Evolutionary conservation across 192 early-diverging fungal genomes (phyloP).

Genomic region (Glomus cerebriforme): DNA sequence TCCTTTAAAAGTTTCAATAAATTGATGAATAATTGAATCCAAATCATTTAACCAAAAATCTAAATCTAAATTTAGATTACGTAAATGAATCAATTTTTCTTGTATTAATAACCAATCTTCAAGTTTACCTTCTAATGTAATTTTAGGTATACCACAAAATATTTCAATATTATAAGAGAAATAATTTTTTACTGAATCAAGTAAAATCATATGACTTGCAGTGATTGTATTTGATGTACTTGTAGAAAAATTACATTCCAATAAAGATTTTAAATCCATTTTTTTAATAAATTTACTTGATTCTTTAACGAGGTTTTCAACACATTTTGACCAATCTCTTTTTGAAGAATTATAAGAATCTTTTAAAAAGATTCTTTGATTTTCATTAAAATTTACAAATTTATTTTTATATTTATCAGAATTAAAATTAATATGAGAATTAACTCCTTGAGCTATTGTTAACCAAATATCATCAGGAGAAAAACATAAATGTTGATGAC

Average conservation of each 20-base stretch:
- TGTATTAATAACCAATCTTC: slow-evolving; percentile 1
- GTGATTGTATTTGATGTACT: neutral
- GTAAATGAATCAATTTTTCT: slow-evolving; percentile 5
- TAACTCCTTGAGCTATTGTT: slow-evolving; percentile 25
- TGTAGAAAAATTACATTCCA: slow-evolving; percentile 17
- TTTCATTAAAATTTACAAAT: neutral
- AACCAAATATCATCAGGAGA: slow-evolving; percentile 15
- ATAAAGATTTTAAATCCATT: neutral
- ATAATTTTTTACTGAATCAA: slow-evolving; percentile 3
- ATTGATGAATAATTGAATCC: slow-evolving; percentile 6
- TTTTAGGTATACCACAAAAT: slow-evolving; percentile 23
- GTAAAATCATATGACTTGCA: slow-evolving; percentile 15
- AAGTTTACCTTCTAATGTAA: slow-evolving; percentile 1
- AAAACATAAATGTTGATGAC: slow-evolving; percentile 18
- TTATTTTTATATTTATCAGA: neutral
- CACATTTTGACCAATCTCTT: slow-evolving; percentile 18
- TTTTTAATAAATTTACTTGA: slow-evolving; percentile 1
- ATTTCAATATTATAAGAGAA: neutral
- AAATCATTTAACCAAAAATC: slow-evolving; percentile 18
- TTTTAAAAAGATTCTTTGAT: neutral
- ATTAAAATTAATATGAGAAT: slow-evolving; percentile 7
- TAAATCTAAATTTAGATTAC: neutral
- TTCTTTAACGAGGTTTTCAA: neutral
- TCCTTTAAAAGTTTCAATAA: slow-evolving; percentile 23
- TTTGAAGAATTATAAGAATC: neutral